Conservation (phyloP, 1,139 yeast species). For the Taiozyma sp. region DNA sequence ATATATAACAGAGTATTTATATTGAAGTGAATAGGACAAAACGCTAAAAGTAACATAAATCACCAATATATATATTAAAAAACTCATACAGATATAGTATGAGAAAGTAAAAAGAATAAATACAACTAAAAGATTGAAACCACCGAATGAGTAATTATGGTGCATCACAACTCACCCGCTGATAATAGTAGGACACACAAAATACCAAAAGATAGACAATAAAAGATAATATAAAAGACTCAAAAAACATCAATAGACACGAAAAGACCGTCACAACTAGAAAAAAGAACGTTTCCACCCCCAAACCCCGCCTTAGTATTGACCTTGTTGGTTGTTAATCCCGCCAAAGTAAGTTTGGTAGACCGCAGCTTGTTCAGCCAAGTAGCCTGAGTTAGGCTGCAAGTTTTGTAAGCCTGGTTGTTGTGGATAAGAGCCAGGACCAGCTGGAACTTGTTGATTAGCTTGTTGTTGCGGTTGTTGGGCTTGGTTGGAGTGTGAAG, state of each 20-base stretch:
- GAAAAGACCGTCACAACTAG: background rate
- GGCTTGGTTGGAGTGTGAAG: constrained; percentile 7
- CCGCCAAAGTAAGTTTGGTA: constrained; percentile 59
- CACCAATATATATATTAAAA: too few relatives aligned
- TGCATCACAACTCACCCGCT: too few relatives aligned
- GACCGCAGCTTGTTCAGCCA: constrained; percentile 47
- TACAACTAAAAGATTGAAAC: too few relatives aligned
- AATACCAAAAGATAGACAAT: background rate
- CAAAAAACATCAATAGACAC: background rate
- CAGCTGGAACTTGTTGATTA: constrained; percentile 25
- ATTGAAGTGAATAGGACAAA: too few relatives aligned
- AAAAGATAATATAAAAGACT: too few relatives aligned
- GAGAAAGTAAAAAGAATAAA: too few relatives aligned
- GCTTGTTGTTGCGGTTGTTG: constrained; percentile 29
- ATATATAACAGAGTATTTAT: too few relatives aligned
- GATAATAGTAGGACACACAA: too few relatives aligned
- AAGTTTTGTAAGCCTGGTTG: constrained; percentile 30
- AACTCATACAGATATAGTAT: too few relatives aligned
- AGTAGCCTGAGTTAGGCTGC: constrained; percentile 47
- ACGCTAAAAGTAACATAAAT: too few relatives aligned
- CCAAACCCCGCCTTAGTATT: constrained; percentile 19
- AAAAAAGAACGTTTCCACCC: background rate
- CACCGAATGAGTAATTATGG: too few relatives aligned
- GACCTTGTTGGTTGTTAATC: constrained; percentile 44
- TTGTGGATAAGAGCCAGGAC: constrained; percentile 19